Percentiles rank a stretch among this genome's conserved stretches.
phyloP scores from a whole-genome alignment of 2,329 filamentous ascomycete genomes.

The Penicillium sp. region DNA sequence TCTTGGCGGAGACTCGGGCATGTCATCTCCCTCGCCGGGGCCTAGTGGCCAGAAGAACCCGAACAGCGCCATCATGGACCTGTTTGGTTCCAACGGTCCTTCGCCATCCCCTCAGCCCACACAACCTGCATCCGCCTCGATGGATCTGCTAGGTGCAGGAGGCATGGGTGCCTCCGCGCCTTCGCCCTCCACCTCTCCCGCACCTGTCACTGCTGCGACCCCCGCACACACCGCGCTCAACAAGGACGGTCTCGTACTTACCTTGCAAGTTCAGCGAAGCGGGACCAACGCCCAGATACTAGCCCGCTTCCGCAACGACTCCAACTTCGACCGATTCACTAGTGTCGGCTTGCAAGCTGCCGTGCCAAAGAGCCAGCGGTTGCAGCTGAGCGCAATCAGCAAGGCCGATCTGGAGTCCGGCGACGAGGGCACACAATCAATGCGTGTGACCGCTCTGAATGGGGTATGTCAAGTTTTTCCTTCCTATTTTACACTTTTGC shows the following conservation, averaged over 20 bases:
- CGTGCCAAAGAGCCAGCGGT: conserved; percentile 92
- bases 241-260: conserved; percentile 79
- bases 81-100: conserved; percentile 62
- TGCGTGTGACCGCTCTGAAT: conserved; percentile 81
- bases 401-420: conserved; percentile 72
- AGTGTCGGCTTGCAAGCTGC: conserved; percentile 87
- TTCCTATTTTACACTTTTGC: background rate
- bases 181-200: conserved; percentile 49
- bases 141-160: conserved; percentile 42
- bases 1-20: conserved; percentile 69
- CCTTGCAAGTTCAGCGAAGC: conserved; percentile 80
- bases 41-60: conserved; percentile 48
- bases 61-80: conserved; percentile 76
- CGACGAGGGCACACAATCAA: conserved; percentile 81
- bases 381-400: conserved; percentile 89
- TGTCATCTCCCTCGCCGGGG: conserved; percentile 54
- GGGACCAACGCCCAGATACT: conserved; percentile 68
- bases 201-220: conserved; percentile 48
- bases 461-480: conserved; percentile 68
- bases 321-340: conserved; percentile 63
- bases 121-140: conserved; percentile 45
- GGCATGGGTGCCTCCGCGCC: conserved; percentile 36
- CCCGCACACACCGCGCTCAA: conserved; percentile 72
- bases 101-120: conserved; percentile 51
- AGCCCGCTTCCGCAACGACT: conserved; percentile 79